Evolutionary conservation across 805 yeast genomes (phyloP).

Genomic region (Huiozyma sinensis): DNA sequence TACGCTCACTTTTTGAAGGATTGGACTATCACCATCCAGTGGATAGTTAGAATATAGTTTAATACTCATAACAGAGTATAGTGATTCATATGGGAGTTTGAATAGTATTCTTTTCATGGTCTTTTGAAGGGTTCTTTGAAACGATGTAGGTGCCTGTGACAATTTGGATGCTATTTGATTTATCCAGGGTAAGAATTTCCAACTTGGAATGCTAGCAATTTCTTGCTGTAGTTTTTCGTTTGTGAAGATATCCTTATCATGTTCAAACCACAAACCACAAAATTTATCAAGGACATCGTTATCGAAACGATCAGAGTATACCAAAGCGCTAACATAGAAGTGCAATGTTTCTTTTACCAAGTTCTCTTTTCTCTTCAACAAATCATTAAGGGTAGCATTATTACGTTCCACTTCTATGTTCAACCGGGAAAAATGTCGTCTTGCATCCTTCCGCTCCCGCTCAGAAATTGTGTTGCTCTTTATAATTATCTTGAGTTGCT

Average conservation of each 20-base stretch:
- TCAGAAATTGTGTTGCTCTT: conserved; percentile 32
- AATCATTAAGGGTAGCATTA: conserved; percentile 32
- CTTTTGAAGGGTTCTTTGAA: conserved; percentile 44
- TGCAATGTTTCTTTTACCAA: conserved; percentile 46
- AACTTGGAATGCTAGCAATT: conserved; percentile 39
- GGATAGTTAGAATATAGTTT: conserved; percentile 33
- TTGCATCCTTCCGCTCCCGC: conserved; percentile 42
- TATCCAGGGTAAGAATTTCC: conserved; percentile 67
- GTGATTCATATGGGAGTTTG: conserved; percentile 62
- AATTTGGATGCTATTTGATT: conserved; percentile 72
- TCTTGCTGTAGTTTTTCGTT: conserved; percentile 33
- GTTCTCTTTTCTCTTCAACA: conserved; percentile 30
- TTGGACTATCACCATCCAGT: conserved; percentile 27
- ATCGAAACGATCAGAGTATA: conserved; percentile 33
- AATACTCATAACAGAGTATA: conserved; percentile 53
- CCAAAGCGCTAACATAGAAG: conserved; percentile 48
- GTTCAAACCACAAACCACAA: conserved; percentile 75
- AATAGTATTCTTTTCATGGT: conserved; percentile 38
- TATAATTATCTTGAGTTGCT: conserved; percentile 37
- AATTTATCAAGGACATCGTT: conserved; percentile 62
- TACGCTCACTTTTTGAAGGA: conserved; percentile 39
- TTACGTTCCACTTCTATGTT: conserved; percentile 42
- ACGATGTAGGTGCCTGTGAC: conserved; percentile 35
- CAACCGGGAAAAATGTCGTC: conserved; percentile 40
- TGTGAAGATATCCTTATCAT: conserved; percentile 35